Base-by-base conservation (phyloP, 768 basidiomycete species). In the Leucosporidium yakuticum region DNA sequence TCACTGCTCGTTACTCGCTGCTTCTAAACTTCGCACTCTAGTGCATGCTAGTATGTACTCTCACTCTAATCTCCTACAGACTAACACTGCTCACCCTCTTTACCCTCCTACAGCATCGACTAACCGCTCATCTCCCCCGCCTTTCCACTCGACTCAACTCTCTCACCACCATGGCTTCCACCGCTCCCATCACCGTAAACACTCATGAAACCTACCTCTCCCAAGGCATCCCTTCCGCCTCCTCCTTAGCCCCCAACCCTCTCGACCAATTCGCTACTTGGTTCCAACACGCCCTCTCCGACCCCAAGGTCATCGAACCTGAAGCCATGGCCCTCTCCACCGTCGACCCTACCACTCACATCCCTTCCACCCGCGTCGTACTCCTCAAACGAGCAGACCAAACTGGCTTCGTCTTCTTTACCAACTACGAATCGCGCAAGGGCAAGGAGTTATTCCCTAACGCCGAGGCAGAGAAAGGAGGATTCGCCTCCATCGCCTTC, bases 371-470 rank as follows among this genome's bases (percentile, higher is more conserved):
- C 17, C 86, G 95, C 72, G 84, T 90, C 79, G 93, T 97, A 64
- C 86, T 97, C 67, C 85, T 98, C 76, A 96, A 94, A 79, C 85
- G 91, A 76, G 85, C 91, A 74, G 96, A 98, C 76, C 83, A 36
- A 85, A 82, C 63, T 21, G 96, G 96, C 60, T 97, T 98, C 81
- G 85, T 95, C 65, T 96, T 97, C 81, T 99, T 85, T 83, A 98
- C 95, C 39, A 99, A 99, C 80, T 98, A 98, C 81, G 84, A 86
- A 50, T 95, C 92, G 17, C 85, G 94, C 72, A 99, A 98, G 80
- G 92, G 91, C 4, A 77, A 80, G 51, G 96, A 98, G 78, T 83
- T 98, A n/a, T 63, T 68, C 59, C 61, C 68, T 31, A 2, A 56
- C 11, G 54, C 29, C 23, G 25, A 44, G 8, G 57, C 53, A 32